phyloP scores from a whole-genome alignment of 2,329 filamentous ascomycete species.

The Neurospora sp. region DNA sequence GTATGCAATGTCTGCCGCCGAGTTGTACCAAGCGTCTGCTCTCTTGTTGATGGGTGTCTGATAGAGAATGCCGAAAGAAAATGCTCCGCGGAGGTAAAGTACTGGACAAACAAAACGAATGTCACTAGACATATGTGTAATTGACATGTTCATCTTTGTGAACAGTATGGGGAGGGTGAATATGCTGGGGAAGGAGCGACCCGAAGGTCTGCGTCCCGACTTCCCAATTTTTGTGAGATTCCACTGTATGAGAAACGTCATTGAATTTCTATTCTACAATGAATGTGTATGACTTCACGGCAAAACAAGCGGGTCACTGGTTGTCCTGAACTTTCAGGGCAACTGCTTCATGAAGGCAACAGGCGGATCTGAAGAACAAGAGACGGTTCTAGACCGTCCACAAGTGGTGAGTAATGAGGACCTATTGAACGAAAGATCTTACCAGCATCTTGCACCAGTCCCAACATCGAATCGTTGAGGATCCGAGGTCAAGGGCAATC shows the following conservation, averaged over 20 bases:
- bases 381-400: too few species aligned
- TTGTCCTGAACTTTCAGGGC: too few species aligned
- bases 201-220: too few species aligned
- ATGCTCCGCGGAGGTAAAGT: background rate
- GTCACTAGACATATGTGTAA: background rate
- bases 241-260: too few species aligned
- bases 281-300: background rate
- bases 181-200: too few species aligned
- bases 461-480: background rate
- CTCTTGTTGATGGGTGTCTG: background rate
- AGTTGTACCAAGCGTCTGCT: background rate
- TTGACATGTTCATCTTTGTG: background rate
- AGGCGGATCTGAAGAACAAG: too few species aligned
- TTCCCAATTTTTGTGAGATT: too few species aligned
- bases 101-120: background rate
- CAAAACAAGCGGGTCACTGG: background rate
- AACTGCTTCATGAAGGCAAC: too few species aligned
- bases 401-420: background rate
- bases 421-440: background rate
- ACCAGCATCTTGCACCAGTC: background rate
- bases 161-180: background rate
- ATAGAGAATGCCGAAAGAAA: background rate
- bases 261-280: too few species aligned
- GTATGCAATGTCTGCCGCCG: background rate
- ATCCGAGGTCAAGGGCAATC: background rate